Evolutionary conservation across 1,139 yeast species (phyloP).

Genomic region (Pichia sp.): DNA sequence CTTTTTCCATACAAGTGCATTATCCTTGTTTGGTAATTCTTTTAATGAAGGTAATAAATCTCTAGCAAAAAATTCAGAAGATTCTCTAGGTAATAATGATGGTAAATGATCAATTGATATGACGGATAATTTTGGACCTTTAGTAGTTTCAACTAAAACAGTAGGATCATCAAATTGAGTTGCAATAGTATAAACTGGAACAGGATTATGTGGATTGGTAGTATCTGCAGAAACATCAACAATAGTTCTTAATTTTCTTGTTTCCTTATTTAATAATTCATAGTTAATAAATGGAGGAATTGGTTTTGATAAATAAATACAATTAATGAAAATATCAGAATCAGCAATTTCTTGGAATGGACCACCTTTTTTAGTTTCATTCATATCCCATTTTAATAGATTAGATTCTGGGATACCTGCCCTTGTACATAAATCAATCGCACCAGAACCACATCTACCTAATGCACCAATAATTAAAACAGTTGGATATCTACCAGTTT

Average conservation of each 20-base stretch:
- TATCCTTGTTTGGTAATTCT: slow-evolving; percentile 71
- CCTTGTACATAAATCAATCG: slow-evolving; percentile 73
- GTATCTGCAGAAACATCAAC: slow-evolving; percentile 99
- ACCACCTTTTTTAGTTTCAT: slow-evolving; percentile 95
- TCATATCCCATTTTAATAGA: slow-evolving; percentile 91
- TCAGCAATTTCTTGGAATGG: slow-evolving; percentile 89
- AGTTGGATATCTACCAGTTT: slow-evolving; percentile 66
- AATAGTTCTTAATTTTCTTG: slow-evolving; percentile 79
- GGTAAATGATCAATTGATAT: slow-evolving; percentile 98
- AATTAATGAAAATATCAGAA: slow-evolving; percentile 87
- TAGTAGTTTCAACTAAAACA: slow-evolving; percentile 67
- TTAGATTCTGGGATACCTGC: slow-evolving; percentile 84
- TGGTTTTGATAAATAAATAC: slow-evolving; percentile 89
- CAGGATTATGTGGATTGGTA: slow-evolving; percentile 95
- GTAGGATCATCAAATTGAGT: slow-evolving; percentile 91
- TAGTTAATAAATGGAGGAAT: slow-evolving; percentile 84
- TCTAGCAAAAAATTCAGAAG: slow-evolving; percentile 81
- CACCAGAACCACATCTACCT: slow-evolving; percentile 99
- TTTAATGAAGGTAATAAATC: slow-evolving; percentile 86
- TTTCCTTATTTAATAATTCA: slow-evolving; percentile 54
- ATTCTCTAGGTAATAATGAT: slow-evolving; percentile 90
- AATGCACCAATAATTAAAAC: slow-evolving; percentile 92
- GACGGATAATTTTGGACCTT: slow-evolving; percentile 83
- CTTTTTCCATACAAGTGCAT: slow-evolving; percentile 86
- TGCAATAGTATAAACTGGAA: slow-evolving; percentile 85